These are phyloP conservation scores for Sarocladium brachiariae DNA, from an alignment of 2,329 filamentous ascomycete genomes.

Conservation along the genomic window DNA sequence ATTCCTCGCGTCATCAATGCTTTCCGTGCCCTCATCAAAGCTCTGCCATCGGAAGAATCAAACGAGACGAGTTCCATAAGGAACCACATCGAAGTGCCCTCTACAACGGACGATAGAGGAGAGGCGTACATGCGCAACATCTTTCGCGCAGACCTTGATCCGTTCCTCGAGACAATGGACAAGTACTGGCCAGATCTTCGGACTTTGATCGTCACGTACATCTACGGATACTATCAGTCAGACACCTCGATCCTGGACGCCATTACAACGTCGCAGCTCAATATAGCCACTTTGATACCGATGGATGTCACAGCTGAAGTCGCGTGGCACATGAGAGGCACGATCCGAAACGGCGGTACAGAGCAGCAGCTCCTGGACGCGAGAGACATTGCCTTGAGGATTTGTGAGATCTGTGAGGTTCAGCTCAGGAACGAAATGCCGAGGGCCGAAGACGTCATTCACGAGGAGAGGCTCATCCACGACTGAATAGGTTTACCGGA, in stretches of 20 bases:
- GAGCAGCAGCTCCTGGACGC: conserved; percentile 14
- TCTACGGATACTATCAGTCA: conserved; percentile 21
- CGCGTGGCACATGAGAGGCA: conserved; percentile 20
- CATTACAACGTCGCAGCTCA: conserved; percentile 18
- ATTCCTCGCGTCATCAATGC: conserved; percentile 21
- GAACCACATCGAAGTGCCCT: conserved; percentile 14
- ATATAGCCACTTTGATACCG: conserved; percentile 19
- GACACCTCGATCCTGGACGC: conserved; percentile 18
- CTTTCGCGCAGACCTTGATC: conserved; percentile 20
- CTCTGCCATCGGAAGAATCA: conserved; percentile 15
- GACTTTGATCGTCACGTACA: conserved; percentile 18
- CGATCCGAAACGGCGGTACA: conserved; percentile 18
- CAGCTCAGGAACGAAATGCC: conserved; percentile 18
- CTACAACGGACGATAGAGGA: conserved; percentile 15
- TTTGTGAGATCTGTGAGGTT: conserved; percentile 15
- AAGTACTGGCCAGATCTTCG: conserved; percentile 20
- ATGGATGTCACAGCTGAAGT: conserved; percentile 21
- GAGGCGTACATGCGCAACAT: conserved; percentile 20
- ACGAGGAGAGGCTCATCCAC: conserved; percentile 12
- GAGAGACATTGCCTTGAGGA: not conserved
- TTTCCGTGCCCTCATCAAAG: conserved; percentile 17
- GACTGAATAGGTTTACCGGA: too few relatives aligned
- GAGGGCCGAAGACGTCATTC: conserved; percentile 16
- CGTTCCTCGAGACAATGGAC: conserved; percentile 19
- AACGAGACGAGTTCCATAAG: conserved; percentile 17